Conservation (phyloP, 2,329 filamentous ascomycete species). For the Emmonsiellopsis sp. region DNA sequence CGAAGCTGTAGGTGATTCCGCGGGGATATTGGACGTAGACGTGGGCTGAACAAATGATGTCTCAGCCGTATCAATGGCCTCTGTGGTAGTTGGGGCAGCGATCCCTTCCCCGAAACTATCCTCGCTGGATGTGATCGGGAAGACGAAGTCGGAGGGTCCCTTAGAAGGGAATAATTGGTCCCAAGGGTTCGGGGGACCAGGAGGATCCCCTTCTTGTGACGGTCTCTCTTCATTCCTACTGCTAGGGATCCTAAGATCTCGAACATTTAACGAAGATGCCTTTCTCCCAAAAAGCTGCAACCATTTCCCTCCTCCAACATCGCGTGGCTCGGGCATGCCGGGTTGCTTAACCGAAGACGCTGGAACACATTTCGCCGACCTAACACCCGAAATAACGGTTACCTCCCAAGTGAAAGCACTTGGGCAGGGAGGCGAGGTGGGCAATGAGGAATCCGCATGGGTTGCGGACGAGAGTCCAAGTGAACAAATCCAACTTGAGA, state of each 20-base stretch:
- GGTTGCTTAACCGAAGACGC: not conserved
- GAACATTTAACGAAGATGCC: not conserved
- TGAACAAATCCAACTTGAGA: not conserved
- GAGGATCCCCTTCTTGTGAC: no score
- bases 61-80: not conserved
- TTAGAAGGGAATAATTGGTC: no score
- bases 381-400: not conserved
- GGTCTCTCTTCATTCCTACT: no score
- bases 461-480: not conserved
- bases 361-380: not conserved
- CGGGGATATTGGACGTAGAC: not conserved
- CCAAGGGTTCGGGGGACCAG: no score
- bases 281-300: not conserved
- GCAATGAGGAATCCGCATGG: not conserved
- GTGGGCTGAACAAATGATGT: not conserved
- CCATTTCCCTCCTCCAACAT: not conserved
- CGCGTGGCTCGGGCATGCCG: not conserved
- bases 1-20: not conserved
- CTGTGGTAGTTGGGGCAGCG: not conserved
- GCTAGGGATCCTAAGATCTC: no score
- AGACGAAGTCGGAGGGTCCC: no score
- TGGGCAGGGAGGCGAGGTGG: not conserved
- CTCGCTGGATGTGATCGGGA: not conserved
- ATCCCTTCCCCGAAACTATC: not conserved
- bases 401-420: not conserved